These are phyloP conservation scores for Chalciporus sp. DNA, from an alignment of 1,284 basidiomycete species.

Conservation along the genomic window DNA sequence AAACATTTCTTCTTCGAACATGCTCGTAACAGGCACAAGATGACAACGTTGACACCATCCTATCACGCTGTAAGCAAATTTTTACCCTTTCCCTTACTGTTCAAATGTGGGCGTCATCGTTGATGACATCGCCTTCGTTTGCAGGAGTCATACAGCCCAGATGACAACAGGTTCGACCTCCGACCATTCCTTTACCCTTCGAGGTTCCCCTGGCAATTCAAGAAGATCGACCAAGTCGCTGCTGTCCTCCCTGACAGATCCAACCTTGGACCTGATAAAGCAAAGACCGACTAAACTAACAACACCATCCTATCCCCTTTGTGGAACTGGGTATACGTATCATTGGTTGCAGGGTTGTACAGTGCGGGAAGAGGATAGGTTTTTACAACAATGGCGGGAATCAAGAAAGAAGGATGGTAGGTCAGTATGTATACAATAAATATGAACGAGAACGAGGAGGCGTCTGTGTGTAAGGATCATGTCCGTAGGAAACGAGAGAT, in stretches of 20 bases:
- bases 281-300: slow-evolving; percentile 44
- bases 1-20: slow-evolving; percentile 98
- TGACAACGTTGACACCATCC: slow-evolving; percentile 96
- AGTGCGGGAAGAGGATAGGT: slow-evolving; percentile 6
- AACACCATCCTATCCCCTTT: slow-evolving; percentile 29
- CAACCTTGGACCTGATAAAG: slow-evolving; percentile 34
- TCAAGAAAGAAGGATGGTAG: neutral
- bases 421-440: slow-evolving; percentile 9
- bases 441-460: slow-evolving; percentile 1
- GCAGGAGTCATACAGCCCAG: slow-evolving; percentile 93
- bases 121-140: neutral
- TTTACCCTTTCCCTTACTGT: neutral
- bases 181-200: slow-evolving; percentile 96
- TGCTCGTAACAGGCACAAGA: slow-evolving; percentile 97
- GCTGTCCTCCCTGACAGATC: slow-evolving; percentile 75
- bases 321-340: slow-evolving; percentile 15
- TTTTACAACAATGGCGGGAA: slow-evolving; percentile 4
- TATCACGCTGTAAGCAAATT: slow-evolving; percentile 83
- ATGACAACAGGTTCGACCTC: slow-evolving; percentile 96
- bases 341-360: slow-evolving; percentile 13
- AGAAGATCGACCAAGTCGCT: slow-evolving; percentile 88
- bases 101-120: neutral
- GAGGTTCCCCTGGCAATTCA: slow-evolving; percentile 95
- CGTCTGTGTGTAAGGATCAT: slow-evolving; percentile 14
- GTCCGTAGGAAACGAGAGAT: slow-evolving; percentile 66